Base-by-base conservation (phyloP, 345 rosid genomes). In the Adansonia digitata region DNA sequence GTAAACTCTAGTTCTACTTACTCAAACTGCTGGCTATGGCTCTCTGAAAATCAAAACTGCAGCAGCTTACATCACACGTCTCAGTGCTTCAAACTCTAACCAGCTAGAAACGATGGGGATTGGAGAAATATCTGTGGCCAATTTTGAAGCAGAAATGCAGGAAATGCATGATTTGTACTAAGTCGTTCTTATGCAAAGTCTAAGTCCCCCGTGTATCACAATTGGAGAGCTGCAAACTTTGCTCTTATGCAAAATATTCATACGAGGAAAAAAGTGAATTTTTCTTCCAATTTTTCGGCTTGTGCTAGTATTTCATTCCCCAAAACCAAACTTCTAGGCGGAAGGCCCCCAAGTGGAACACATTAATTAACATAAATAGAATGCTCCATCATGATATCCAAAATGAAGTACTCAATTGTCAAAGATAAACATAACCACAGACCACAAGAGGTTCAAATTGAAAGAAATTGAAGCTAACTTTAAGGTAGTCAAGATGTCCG, bases 1-100 rank as follows among this genome's bases (percentile, higher is more conserved):
- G n/a, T n/a, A n/a, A n/a, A n/a, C n/a, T n/a, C n/a, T n/a, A n/a
- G n/a, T n/a, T n/a, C n/a, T n/a, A n/a, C n/a, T n/a, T n/a, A n/a
- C n/a, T n/a, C n/a, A n/a, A n/a, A n/a, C n/a, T n/a, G n/a, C 20
- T 22, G 77, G 26, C 12, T 22, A 87, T 90, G 91, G 89, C 86
- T 37, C 72, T 83, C 72, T 77, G 88, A 34, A n/a, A 79, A 73
- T 80, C 85, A 39, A 65, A n/a, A n/a, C 77, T 3, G 40, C 77
- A n/a, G 10, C 80, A 39, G 69, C 78, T 7, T 72, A 71, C 63
- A 80, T 86, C 65, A 71, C 79, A 75, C 81, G 87, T 76, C 74
- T 75, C 74, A 75, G 63, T 57, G 59, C 87, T 72, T 87, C 80
- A 17, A 81, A n/a, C n/a, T n/a, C n/a, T n/a, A n/a, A n/a, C n/a